A percentile compares a stretch with the other conserved stretches of the same genome.
Conservation (phyloP, 352 stramenopile genomes). For the Thalassiosira allenii region DNA sequence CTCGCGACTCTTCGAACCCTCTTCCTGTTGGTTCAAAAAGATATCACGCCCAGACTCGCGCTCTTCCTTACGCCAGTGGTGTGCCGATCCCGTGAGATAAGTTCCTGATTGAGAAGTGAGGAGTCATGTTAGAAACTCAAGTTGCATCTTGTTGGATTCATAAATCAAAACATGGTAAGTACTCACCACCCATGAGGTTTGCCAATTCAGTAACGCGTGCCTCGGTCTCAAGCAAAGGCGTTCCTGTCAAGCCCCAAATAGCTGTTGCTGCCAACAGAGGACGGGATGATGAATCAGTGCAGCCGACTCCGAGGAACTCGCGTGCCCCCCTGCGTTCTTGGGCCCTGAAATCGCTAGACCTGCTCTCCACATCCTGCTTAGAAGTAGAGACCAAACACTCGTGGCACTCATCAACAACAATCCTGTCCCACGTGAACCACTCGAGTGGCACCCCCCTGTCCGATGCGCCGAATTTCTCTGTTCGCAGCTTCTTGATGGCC, state of each 20-base stretch:
- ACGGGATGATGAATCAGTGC: slow-evolving; percentile 52
- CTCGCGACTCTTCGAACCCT: slow-evolving; percentile 59
- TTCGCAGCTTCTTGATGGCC: slow-evolving; percentile 52
- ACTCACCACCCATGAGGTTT: slow-evolving; percentile 67
- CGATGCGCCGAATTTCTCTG: slow-evolving; percentile 42
- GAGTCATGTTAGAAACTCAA: too few relatives aligned
- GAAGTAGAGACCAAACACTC: slow-evolving; percentile 65
- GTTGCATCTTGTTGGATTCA: too few relatives aligned
- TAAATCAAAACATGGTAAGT: too few relatives aligned
- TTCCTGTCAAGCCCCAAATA: slow-evolving; percentile 67
- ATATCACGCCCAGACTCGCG: slow-evolving; percentile 65
- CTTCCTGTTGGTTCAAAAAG: slow-evolving; percentile 63
- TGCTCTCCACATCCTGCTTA: slow-evolving; percentile 52
- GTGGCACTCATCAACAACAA: slow-evolving; percentile 71
- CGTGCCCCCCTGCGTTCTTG: slow-evolving; percentile 56
- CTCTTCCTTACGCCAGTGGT: slow-evolving; percentile 66
- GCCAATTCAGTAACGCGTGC: slow-evolving; percentile 63
- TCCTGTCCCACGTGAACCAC: slow-evolving; percentile 64
- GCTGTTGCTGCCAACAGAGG: slow-evolving; percentile 49
- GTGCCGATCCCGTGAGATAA: slow-evolving; percentile 51
- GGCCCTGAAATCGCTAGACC: slow-evolving; percentile 55
- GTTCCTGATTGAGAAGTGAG: slow-evolving; percentile 32
- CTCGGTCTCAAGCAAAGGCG: slow-evolving; percentile 65
- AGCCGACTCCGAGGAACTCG: slow-evolving; percentile 61
- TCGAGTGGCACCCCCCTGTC: slow-evolving; percentile 63